Evolutionary conservation across 2,329 filamentous ascomycete genomes (phyloP), one percentile per base, ranked within the genome.

Genomic region (Mycocentrospora acerina): DNA sequence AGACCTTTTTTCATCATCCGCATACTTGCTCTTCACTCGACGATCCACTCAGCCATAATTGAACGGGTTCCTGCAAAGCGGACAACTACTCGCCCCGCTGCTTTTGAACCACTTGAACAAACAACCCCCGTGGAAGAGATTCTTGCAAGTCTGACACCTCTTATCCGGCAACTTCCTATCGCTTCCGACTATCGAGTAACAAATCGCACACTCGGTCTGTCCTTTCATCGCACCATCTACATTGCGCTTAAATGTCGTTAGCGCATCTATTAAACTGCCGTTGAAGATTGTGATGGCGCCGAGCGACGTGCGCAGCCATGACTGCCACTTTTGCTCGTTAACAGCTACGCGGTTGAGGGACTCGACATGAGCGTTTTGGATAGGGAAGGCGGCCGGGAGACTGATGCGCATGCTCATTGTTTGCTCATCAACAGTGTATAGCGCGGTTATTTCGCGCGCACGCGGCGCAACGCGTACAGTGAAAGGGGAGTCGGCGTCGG

Each of bases 91-190:
- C 60, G 88, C 85, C 67, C 88, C 94, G 64, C 90, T 95, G 56
- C 79, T 91, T 76, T 88, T 87, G 75, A 98, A 97, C 93, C 93
- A 98, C 70, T 91, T 90, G 73, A 89, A 95, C 69, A 98, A 70
- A 71, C 93, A 98, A 2, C 81, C 80, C 1, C 85, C 80, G 69
- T 98, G 93, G 74, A 97, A 98, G 36, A 87, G 73, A 69, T 98
- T 91, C 75, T 90, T 91, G 77, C 93, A 98, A 2, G 91, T 97
- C 31, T 79, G 76, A 67, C 93, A 98, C 37, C 81, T 78, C 76
- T 97, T 97, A 66, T 93, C 91, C 0, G 93, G 93, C 66, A 95
- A 81, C 67, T 86, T 86, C 74, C 88, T 88, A 66, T 96, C 90
- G 7, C 81, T 82, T 13, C 88, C 88, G 48, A 98, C 88, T 60